Percentiles rank a stretch among this genome's conserved stretches.
Conservation (phyloP, 768 basidiomycete species). For the Panaeolus papilionaceus region DNA sequence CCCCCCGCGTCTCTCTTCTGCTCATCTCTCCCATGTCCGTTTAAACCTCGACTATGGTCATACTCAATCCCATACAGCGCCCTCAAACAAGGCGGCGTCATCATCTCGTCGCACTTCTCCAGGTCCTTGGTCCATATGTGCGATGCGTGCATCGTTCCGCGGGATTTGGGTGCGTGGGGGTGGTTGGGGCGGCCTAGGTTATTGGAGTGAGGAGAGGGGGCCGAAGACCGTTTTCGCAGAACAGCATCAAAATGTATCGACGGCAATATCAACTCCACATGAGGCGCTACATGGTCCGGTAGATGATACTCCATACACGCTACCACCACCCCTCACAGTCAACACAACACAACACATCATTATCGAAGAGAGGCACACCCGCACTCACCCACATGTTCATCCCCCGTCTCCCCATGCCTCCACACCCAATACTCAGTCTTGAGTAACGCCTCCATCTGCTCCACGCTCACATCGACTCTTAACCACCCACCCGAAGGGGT, state of each 20-base stretch:
- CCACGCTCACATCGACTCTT: constrained; percentile 44
- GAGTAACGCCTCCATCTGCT: constrained; percentile 48
- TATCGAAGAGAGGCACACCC: not conserved
- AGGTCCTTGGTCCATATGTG: constrained; percentile 26
- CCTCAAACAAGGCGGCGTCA: constrained; percentile 45
- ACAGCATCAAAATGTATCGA: constrained; percentile 43
- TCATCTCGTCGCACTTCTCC: constrained; percentile 36
- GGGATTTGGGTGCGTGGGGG: constrained; percentile 33
- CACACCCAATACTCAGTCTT: constrained; percentile 52
- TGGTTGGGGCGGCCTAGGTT: constrained; percentile 30
- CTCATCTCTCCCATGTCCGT: no score
- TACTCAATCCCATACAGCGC: constrained; percentile 43
- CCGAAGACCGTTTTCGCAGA: constrained; percentile 31
- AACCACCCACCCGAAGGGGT: constrained; percentile 44
- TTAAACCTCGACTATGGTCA: no score
- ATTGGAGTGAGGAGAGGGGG: not conserved
- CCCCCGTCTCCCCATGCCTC: constrained; percentile 39
- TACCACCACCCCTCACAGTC: constrained; percentile 21
- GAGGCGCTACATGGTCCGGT: constrained; percentile 40
- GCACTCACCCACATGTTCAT: constrained; percentile 43
- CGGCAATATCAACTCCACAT: constrained; percentile 47
- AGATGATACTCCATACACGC: constrained; percentile 42
- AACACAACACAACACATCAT: not conserved
- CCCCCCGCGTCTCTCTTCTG: no score
- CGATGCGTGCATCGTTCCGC: constrained; percentile 24